Conservation (phyloP, 23 red algal species). For the Pyropia yezoensis region DNA sequence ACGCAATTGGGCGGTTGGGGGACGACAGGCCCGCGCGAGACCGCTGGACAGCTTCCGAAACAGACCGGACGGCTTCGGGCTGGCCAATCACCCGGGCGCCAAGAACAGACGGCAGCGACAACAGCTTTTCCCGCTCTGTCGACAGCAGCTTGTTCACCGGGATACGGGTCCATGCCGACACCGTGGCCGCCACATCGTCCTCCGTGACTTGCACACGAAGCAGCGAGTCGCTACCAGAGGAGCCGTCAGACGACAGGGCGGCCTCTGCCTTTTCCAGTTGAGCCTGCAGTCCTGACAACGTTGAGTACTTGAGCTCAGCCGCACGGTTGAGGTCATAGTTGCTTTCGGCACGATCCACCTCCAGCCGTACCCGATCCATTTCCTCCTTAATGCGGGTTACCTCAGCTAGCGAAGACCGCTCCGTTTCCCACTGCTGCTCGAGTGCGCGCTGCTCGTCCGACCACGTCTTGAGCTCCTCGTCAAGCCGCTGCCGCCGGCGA, state of each 20-base stretch:
- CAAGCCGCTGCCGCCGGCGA: slow-evolving; percentile 33
- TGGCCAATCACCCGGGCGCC: slow-evolving; percentile 90
- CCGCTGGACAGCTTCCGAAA: slow-evolving; percentile 94
- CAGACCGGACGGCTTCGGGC: slow-evolving; percentile 71
- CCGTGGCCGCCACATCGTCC: slow-evolving; percentile 90
- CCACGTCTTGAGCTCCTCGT: slow-evolving; percentile 57
- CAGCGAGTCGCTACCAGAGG: slow-evolving; percentile 5
- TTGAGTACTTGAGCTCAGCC: slow-evolving; percentile 84
- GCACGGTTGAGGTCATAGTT: slow-evolving; percentile 87
- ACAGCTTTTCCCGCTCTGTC: slow-evolving; percentile 78
- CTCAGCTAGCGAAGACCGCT: slow-evolving; percentile 47
- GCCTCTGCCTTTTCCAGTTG: slow-evolving; percentile 52
- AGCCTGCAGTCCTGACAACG: slow-evolving; percentile 63
- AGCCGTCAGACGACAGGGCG: slow-evolving; percentile 12
- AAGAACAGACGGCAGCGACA: slow-evolving; percentile 60
- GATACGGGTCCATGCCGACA: slow-evolving; percentile 94
- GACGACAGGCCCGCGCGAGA: slow-evolving; percentile 86
- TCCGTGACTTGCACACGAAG: slow-evolving; percentile 91
- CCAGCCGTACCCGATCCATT: slow-evolving; percentile 69
- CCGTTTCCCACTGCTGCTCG: slow-evolving; percentile 81
- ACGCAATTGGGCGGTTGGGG: slow-evolving; percentile 84
- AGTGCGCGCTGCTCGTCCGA: slow-evolving; percentile 59
- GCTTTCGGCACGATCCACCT: slow-evolving; percentile 89
- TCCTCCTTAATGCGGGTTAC: slow-evolving; percentile 70
- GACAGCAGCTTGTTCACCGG: slow-evolving; percentile 83